Evolutionary conservation across 108 stramenopile genomes (phyloP), one percentile per base, ranked within the genome.

Genomic region (Mediolabrus comicus): DNA sequence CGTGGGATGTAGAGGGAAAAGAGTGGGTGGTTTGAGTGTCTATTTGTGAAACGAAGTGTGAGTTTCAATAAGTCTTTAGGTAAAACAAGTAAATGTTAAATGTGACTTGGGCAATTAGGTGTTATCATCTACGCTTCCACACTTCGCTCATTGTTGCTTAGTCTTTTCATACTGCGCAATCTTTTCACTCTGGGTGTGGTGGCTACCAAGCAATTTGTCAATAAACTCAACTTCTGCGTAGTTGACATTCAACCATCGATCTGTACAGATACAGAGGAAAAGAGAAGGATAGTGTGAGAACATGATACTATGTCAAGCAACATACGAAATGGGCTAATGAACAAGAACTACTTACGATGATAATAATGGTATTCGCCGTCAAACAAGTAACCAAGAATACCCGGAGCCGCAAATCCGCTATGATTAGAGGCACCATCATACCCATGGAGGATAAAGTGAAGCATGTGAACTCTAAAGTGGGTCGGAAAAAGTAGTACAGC

Each of bases 351-450:
- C 36, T 38, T 28, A 33, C 69, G 75, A 38, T 77, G 75, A 64
- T 77, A 59, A 27, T 77, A 77, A 36, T 77, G 75, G 41, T 77
- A 77, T 12, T 69, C 67, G 17, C 75, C 75, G 51, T 77, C 69
- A 64, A 77, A 77, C 13, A 54, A 19, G 5, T 12, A 31, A n/a
- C 69, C 75, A 14, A 70, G 10, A 16, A 69, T 39, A 4, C 75
- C 75, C 10, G 75, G 75, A 12, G 63, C 62, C 7, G 57, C 62
- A 64, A 77, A 77, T 17, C 75, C 75, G n/a, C 57, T 59, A 53
- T 77, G 75, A 13, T 67, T 67, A 8, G 49, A 30, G n/a, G 75
- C 75, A 33, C 75, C 75, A 70, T 77, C 75, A 19, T 46, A 77
- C 5, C 75, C 75, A 65, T 77, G 75, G 16, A 38, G 65, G 38